These are phyloP conservation scores for Paraconiothyrium brasiliense DNA, from an alignment of 2,329 filamentous ascomycete genomes.

Conservation along the genomic window DNA sequence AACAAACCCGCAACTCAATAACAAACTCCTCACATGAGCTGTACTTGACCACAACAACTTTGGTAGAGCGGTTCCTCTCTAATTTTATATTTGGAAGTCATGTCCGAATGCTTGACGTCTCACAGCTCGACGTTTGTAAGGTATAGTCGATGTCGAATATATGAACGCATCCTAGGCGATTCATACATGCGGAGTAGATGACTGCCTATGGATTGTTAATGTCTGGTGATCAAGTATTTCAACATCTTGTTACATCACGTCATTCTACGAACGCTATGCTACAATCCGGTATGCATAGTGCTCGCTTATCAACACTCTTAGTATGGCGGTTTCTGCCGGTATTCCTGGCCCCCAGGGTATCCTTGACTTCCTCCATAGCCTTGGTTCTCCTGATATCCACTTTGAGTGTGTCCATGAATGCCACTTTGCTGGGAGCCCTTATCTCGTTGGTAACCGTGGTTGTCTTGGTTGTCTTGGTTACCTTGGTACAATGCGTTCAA, in stretches of 20 bases:
- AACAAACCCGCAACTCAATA: too few relatives aligned
- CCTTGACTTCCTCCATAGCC: conserved; percentile 11
- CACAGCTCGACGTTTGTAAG: too few relatives aligned
- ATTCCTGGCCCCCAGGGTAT: conserved; percentile 8
- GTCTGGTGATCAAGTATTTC: too few relatives aligned
- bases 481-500: conserved; percentile 3
- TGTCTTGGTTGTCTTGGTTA: conserved; percentile 3
- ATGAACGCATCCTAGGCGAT: too few relatives aligned
- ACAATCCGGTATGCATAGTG: background rate
- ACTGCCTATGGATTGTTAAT: too few relatives aligned
- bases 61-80: too few relatives aligned
- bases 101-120: too few relatives aligned
- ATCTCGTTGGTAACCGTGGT: background rate
- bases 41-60: too few relatives aligned
- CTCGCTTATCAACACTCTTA: background rate
- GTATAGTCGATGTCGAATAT: too few relatives aligned
- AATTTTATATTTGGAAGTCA: too few relatives aligned
- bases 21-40: too few relatives aligned
- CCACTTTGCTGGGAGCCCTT: background rate
- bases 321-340: conserved; percentile 17
- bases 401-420: background rate
- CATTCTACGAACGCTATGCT: background rate
- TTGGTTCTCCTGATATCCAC: conserved; percentile 2
- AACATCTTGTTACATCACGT: background rate
- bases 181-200: too few relatives aligned